These are phyloP conservation scores for Sporobolomyces phaffii DNA, from an alignment of 768 basidiomycete species.

Conservation along the genomic window DNA sequence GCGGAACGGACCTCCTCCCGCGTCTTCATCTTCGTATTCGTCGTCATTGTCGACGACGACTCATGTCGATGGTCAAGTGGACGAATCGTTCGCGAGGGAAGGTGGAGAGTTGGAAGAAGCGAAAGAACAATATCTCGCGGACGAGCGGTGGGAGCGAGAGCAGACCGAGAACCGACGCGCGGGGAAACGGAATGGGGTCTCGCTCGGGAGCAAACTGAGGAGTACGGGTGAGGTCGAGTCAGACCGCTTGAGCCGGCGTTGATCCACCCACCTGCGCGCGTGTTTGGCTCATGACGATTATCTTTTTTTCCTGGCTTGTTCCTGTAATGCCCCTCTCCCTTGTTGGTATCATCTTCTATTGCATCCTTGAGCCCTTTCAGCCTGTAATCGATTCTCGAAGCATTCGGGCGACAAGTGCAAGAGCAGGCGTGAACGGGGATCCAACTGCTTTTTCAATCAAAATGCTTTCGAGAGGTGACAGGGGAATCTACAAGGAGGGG, in stretches of 20 bases:
- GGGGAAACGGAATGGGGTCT: slow-evolving; percentile 8
- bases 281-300: neutral
- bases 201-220: neutral
- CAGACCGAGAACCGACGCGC: slow-evolving; percentile 7
- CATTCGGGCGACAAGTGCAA: no score
- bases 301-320: neutral
- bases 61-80: no score
- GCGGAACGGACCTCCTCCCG: no score
- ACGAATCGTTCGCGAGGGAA: neutral
- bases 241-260: slow-evolving; percentile 16
- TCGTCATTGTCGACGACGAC: no score
- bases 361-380: no score
- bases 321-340: neutral
- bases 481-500: neutral
- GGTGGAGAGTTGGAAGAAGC: slow-evolving; percentile 34
- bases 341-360: neutral
- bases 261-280: neutral
- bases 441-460: no score
- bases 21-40: no score
- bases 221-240: slow-evolving; percentile 10
- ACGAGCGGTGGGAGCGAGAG: slow-evolving; percentile 31
- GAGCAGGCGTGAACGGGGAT: no score
- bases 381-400: no score
- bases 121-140: slow-evolving; percentile 10
- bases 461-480: no score